Conservation (phyloP, 2,329 filamentous ascomycete genomes). For the Verticillium albo-atrum region DNA sequence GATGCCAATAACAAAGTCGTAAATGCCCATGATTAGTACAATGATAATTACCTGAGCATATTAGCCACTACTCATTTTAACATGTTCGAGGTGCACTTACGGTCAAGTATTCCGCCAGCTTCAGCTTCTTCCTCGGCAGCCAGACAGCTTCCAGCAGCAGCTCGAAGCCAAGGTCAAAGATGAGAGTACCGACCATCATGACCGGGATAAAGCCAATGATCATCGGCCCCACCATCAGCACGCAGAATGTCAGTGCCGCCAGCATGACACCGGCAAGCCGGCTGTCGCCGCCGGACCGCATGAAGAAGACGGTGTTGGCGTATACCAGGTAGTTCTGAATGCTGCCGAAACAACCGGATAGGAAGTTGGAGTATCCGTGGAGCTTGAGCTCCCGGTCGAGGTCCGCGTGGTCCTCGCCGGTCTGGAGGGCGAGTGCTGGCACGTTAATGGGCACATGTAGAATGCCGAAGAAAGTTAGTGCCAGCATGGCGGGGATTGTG, state of each 20-base stretch:
- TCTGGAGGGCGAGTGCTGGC: slow-evolving; percentile 83
- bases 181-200: slow-evolving; percentile 93
- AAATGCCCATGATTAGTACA: slow-evolving; percentile 91
- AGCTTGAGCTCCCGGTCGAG: slow-evolving; percentile 88
- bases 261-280: slow-evolving; percentile 83
- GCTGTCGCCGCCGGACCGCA: slow-evolving; percentile 83
- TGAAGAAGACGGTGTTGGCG: slow-evolving; percentile 95
- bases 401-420: slow-evolving; percentile 87
- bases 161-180: slow-evolving; percentile 93
- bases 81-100: slow-evolving; percentile 36
- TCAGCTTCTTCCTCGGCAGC: slow-evolving; percentile 83
- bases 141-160: slow-evolving; percentile 84
- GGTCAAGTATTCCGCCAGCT: slow-evolving; percentile 82
- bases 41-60: slow-evolving; percentile 66
- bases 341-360: slow-evolving; percentile 82
- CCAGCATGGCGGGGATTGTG: slow-evolving; percentile 91
- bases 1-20: slow-evolving; percentile 95
- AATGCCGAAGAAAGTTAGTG: slow-evolving; percentile 94
- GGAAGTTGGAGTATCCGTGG: slow-evolving; percentile 86
- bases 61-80: slow-evolving; percentile 15
- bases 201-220: slow-evolving; percentile 94
- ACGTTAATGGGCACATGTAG: slow-evolving; percentile 98
- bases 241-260: slow-evolving; percentile 70
- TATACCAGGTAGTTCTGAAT: slow-evolving; percentile 98
- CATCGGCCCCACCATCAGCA: slow-evolving; percentile 80